Conservation (phyloP, 208 protist species). For the Wallacemonas rigidus region DNA sequence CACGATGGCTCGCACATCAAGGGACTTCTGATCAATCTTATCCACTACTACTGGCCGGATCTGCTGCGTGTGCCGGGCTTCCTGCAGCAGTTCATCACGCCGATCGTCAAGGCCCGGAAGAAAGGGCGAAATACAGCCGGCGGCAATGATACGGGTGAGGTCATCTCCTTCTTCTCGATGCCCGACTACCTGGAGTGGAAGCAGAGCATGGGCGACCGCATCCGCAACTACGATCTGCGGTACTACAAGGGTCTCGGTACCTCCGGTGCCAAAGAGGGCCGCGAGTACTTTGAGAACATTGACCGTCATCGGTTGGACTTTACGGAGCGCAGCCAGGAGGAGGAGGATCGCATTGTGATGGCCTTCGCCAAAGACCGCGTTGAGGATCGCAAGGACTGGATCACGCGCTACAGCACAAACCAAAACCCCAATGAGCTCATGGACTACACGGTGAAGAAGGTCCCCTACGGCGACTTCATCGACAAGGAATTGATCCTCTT, state of each 20-base stretch:
- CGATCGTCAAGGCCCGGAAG: constrained; percentile 98
- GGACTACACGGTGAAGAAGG: constrained; percentile 90
- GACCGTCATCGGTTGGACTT: constrained; percentile 97
- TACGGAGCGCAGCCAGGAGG: constrained; percentile 65
- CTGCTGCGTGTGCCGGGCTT: constrained; percentile 97
- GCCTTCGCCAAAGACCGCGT: constrained; percentile 98
- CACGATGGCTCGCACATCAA: constrained; percentile 99
- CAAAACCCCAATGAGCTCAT: constrained; percentile 81
- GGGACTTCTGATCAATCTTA: constrained; percentile 99
- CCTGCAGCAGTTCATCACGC: constrained; percentile 99
- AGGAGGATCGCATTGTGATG: constrained; percentile 97
- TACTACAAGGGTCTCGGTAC: constrained; percentile 99
- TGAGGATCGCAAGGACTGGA: constrained; percentile 99
- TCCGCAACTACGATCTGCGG: constrained; percentile 96
- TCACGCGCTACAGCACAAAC: constrained; percentile 91
- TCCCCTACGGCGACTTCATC: constrained; percentile 97
- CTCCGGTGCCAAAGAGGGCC: constrained; percentile 95
- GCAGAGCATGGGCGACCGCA: constrained; percentile 56
- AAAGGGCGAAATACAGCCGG: constrained; percentile 63
- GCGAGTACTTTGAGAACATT: constrained; percentile 99
- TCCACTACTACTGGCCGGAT: constrained; percentile 99
- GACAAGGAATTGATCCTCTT: constrained; percentile 99
- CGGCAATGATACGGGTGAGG: constrained; percentile 23
- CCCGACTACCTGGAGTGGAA: constrained; percentile 99
- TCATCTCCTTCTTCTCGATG: constrained; percentile 98